phyloP scores from a whole-genome alignment of 179 eudicot genomes.

The Gypsophila paniculata region DNA sequence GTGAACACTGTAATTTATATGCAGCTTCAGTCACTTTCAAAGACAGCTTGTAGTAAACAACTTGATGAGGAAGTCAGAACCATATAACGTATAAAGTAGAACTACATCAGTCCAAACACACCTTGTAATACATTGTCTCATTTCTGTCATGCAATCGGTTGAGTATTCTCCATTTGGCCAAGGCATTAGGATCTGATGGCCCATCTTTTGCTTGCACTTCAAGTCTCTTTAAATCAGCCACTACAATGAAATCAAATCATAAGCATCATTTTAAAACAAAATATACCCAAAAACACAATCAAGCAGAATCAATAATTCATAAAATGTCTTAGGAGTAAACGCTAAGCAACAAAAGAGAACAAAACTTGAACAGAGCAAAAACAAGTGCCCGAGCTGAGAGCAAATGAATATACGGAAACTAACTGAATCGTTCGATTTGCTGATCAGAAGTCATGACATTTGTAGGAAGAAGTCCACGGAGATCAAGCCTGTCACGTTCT shows the following conservation, averaged over 20 bases:
- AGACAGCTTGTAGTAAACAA: constrained; percentile 1
- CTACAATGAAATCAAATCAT: constrained; percentile 30
- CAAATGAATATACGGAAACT: constrained; percentile 31
- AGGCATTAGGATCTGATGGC: constrained; percentile 81
- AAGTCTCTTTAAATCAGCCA: constrained; percentile 84
- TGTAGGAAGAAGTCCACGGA: constrained; percentile 95
- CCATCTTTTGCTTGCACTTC: constrained; percentile 83
- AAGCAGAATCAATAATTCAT: neutral
- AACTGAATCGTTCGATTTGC: constrained; percentile 86
- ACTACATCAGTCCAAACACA: constrained; percentile 29
- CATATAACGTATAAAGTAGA: neutral
- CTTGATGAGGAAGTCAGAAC: neutral
- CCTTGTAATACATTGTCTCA: constrained; percentile 96
- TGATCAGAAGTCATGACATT: constrained; percentile 80
- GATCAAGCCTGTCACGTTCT: constrained; percentile 92
- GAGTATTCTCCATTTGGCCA: constrained; percentile 97
- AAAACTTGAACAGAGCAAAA: neutral
- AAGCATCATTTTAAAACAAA: neutral
- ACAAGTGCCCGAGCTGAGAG: constrained; percentile 10
- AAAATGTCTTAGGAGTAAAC: neutral
- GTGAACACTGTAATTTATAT: too few relatives aligned
- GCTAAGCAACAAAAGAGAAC: constrained; percentile 7
- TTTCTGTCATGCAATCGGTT: constrained; percentile 95
- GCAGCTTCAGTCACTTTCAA: too few relatives aligned
- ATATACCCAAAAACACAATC: neutral